These are phyloP conservation scores for Schizochytrium sp. DNA, from an alignment of 108 stramenopile genomes.

Conservation along the genomic window DNA sequence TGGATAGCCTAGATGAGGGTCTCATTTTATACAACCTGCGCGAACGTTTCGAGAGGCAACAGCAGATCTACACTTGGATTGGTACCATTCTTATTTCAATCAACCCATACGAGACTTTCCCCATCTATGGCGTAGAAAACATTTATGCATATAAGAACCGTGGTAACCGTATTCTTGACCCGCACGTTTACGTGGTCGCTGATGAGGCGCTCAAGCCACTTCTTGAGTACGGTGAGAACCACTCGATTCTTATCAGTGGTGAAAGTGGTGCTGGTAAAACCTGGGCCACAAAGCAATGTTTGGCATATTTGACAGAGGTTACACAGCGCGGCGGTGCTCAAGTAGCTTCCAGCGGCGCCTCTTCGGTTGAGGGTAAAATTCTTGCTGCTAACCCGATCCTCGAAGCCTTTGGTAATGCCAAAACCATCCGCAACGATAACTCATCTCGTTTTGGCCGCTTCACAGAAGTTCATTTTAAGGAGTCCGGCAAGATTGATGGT, in stretches of 20 bases:
- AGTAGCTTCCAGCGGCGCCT: neutral
- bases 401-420: slow-evolving; percentile 70
- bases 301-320: slow-evolving; percentile 87
- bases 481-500: slow-evolving; percentile 62
- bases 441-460: slow-evolving; percentile 44
- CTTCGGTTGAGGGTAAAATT: slow-evolving; percentile 62
- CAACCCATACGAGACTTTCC: slow-evolving; percentile 93
- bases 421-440: slow-evolving; percentile 65
- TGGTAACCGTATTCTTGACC: slow-evolving; percentile 70
- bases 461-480: slow-evolving; percentile 31
- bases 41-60: slow-evolving; percentile 80
- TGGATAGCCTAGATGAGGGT: slow-evolving; percentile 71
- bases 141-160: slow-evolving; percentile 85
- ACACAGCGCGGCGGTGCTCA: neutral
- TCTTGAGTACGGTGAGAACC: slow-evolving; percentile 75
- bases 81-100: slow-evolving; percentile 92
- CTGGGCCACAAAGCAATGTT: slow-evolving; percentile 93
- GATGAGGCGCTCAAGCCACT: slow-evolving; percentile 83
- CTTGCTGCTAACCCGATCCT: slow-evolving; percentile 72
- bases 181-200: slow-evolving; percentile 88
- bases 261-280: slow-evolving; percentile 86
- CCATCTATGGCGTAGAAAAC: slow-evolving; percentile 81
- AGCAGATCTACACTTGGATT: slow-evolving; percentile 88
- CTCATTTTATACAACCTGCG: slow-evolving; percentile 83
- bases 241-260: slow-evolving; percentile 78